phyloP scores from a whole-genome alignment of 1,284 basidiomycete genomes.

The Trichosporon sp. region DNA sequence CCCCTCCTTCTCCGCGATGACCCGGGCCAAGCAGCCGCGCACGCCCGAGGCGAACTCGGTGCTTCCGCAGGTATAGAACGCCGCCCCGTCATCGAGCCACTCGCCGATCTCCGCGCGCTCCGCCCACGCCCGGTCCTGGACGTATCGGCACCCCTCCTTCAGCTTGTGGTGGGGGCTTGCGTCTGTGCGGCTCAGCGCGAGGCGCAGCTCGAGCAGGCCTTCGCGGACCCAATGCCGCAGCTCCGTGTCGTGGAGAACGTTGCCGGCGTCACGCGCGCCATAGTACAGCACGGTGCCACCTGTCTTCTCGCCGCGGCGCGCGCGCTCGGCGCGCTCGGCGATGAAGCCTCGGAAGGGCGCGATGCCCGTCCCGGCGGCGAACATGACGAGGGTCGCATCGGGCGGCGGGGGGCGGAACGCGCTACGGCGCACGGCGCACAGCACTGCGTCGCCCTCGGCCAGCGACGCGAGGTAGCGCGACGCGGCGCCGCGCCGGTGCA shows the following conservation, averaged over 20 bases:
- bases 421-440: constrained; percentile 52
- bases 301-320: constrained; percentile 52
- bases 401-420: constrained; percentile 56
- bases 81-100: constrained; percentile 46
- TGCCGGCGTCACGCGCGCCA: constrained; percentile 53
- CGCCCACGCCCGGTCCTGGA: constrained; percentile 53
- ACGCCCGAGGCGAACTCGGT: not conserved
- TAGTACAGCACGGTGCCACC: constrained; percentile 54
- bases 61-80: constrained; percentile 55
- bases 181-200: constrained; percentile 45
- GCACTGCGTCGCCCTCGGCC: constrained; percentile 51
- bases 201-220: constrained; percentile 54
- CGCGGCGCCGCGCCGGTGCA: constrained; percentile 54
- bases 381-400: constrained; percentile 53
- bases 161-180: constrained; percentile 21
- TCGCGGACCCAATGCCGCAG: constrained; percentile 52
- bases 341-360: constrained; percentile 58
- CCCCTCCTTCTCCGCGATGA: not conserved
- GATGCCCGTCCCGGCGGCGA: constrained; percentile 55
- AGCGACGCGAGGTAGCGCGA: constrained; percentile 54
- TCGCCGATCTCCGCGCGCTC: constrained; percentile 49
- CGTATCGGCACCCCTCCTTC: constrained; percentile 51
- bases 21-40: not conserved
- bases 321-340: constrained; percentile 55
- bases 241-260: constrained; percentile 55